phyloP scores from a whole-genome alignment of 169 alveolate genomes.

The Babesia sp. region DNA sequence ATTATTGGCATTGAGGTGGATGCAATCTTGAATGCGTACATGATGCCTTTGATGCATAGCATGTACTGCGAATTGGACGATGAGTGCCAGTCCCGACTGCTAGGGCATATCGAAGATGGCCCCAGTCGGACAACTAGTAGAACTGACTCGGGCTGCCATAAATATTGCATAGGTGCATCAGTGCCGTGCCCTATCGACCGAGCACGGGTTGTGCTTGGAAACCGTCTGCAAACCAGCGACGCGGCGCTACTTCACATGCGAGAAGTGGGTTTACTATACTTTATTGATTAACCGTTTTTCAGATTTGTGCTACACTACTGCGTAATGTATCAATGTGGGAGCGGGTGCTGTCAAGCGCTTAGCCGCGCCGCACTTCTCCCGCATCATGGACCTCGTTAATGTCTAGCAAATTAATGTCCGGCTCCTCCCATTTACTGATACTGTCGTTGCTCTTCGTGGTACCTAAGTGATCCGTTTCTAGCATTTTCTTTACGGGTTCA shows the following conservation, averaged over 20 bases:
- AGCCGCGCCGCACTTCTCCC: background rate
- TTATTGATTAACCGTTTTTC: background rate
- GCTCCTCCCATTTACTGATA: conserved; percentile 59
- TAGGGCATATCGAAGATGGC: background rate
- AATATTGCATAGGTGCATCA: background rate
- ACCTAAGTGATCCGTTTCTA: conserved; percentile 19
- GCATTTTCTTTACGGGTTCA: conserved; percentile 57
- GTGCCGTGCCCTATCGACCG: conserved; percentile 15
- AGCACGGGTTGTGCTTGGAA: background rate
- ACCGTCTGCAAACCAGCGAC: background rate
- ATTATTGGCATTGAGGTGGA: conserved; percentile 15
- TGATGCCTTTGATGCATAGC: conserved; percentile 17
- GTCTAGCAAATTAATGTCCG: conserved; percentile 26
- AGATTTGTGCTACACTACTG: conserved; percentile 12
- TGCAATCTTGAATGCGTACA: background rate
- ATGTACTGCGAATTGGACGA: background rate
- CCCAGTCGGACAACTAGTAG: background rate
- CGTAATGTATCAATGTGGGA: conserved; percentile 13
- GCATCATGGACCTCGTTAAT: background rate
- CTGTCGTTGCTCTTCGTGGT: background rate
- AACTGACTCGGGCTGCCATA: conserved; percentile 5
- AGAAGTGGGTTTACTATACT: background rate
- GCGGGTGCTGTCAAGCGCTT: background rate
- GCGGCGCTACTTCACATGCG: background rate
- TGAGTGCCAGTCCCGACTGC: conserved; percentile 8